Evolutionary conservation across 495 filamentous ascomycete species (phyloP).

Genomic region (Neurospora intermedia): DNA sequence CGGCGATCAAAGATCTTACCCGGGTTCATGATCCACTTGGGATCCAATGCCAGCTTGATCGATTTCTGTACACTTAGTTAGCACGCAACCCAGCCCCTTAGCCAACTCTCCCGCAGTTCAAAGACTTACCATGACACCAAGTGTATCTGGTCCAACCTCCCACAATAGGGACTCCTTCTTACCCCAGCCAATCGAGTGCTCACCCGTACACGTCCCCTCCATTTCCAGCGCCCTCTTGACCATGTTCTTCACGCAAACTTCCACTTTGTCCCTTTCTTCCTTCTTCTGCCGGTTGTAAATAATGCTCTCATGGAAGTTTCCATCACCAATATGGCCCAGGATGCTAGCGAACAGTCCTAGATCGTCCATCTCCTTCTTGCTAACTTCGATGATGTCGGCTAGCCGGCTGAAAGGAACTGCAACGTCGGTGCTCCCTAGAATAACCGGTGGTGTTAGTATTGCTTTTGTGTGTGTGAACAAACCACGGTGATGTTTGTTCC

Average conservation of each 20-base stretch:
- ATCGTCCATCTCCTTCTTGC: constrained; percentile 80
- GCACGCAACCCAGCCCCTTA: no score
- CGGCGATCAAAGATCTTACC: constrained; percentile 74
- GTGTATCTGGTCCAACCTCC: constrained; percentile 73
- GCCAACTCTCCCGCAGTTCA: background rate
- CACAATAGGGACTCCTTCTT: constrained; percentile 73
- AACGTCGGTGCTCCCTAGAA: constrained; percentile 64
- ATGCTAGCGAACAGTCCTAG: constrained; percentile 78
- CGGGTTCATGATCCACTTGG: constrained; percentile 80
- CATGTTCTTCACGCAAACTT: constrained; percentile 78
- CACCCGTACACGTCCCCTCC: constrained; percentile 88
- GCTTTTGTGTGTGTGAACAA: background rate
- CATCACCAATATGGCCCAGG: constrained; percentile 75
- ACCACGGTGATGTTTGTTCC: background rate
- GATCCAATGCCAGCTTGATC: constrained; percentile 79
- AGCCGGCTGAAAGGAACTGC: constrained; percentile 79
- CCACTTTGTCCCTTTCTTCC: constrained; percentile 58
- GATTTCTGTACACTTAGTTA: constrained; percentile 32
- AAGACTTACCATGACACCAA: constrained; percentile 58
- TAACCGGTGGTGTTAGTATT: background rate
- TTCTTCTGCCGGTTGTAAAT: constrained; percentile 64
- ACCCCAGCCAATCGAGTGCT: constrained; percentile 81
- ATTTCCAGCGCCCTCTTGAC: constrained; percentile 78
- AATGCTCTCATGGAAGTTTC: constrained; percentile 87
- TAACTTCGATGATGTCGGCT: constrained; percentile 81